phyloP scores from a whole-genome alignment of 352 stramenopile genomes.

The Thalassiosira mediterranea region DNA sequence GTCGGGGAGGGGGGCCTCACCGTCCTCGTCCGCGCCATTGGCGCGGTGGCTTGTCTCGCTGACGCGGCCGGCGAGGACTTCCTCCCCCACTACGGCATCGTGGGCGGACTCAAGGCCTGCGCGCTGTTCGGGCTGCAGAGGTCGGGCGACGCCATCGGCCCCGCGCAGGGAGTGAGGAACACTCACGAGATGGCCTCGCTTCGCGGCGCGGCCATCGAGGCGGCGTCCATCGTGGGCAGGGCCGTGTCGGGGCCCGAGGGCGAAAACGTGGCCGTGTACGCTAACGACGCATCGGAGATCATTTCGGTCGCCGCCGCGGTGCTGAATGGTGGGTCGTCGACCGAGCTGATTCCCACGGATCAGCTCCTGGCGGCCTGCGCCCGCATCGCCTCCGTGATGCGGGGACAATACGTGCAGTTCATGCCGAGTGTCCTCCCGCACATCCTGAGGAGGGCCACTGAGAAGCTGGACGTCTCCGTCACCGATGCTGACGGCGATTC shows the following conservation, averaged over 20 bases:
- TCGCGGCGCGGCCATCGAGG: slow-evolving; percentile 63
- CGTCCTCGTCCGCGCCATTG: slow-evolving; percentile 67
- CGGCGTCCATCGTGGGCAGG: slow-evolving; percentile 72
- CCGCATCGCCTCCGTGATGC: slow-evolving; percentile 72
- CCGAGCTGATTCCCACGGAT: slow-evolving; percentile 61
- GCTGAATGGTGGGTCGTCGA: slow-evolving; percentile 13
- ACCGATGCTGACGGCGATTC: slow-evolving; percentile 54
- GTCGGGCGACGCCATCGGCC: slow-evolving; percentile 5
- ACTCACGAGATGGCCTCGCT: slow-evolving; percentile 53
- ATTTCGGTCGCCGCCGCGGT: slow-evolving; percentile 63
- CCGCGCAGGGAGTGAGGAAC: slow-evolving; percentile 17
- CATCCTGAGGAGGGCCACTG: slow-evolving; percentile 54
- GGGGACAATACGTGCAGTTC: slow-evolving; percentile 64
- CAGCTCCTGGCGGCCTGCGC: slow-evolving; percentile 73
- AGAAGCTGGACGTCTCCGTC: slow-evolving; percentile 64
- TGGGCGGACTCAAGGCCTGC: slow-evolving; percentile 59
- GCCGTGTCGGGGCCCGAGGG: slow-evolving; percentile 50
- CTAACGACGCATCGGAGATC: slow-evolving; percentile 59
- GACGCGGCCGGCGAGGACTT: slow-evolving; percentile 67
- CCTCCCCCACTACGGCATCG: slow-evolving; percentile 64
- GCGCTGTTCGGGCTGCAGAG: slow-evolving; percentile 31
- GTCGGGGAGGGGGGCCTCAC: slow-evolving; percentile 43
- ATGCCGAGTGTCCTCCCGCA: slow-evolving; percentile 65
- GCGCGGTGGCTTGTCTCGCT: slow-evolving; percentile 65
- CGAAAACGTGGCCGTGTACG: slow-evolving; percentile 52